Evolutionary conservation across 345 rosid species (phyloP).

Genomic region (Syzygium grande): DNA sequence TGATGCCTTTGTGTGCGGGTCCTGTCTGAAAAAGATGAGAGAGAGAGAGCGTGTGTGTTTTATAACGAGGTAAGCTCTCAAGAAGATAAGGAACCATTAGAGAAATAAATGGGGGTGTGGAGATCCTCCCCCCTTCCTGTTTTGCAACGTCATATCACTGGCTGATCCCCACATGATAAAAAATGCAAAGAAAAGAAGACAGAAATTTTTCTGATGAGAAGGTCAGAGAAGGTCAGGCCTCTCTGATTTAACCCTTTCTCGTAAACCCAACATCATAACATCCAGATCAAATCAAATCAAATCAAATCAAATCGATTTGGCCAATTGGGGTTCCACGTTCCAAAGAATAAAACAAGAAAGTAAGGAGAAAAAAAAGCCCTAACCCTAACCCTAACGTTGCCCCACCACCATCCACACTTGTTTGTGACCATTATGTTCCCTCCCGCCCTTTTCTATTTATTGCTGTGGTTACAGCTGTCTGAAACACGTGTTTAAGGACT

Average conservation of each 20-base stretch:
- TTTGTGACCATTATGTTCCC: background rate
- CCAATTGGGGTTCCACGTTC: background rate
- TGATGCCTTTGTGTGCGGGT: conserved; percentile 19
- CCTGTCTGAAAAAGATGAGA: conserved; percentile 12
- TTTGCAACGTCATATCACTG: conserved; percentile 23
- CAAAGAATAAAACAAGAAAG: background rate
- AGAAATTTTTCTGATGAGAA: background rate
- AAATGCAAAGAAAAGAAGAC: background rate
- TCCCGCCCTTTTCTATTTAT: background rate
- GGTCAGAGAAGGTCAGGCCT: background rate
- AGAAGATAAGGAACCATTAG: background rate
- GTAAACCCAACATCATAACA: conserved; percentile 9
- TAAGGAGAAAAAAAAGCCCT: background rate
- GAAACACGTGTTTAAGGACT: background rate
- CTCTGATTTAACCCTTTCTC: conserved; percentile 30
- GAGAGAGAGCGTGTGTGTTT: background rate
- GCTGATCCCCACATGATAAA: background rate
- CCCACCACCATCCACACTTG: background rate
- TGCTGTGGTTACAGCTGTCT: background rate
- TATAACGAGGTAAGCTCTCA: background rate
- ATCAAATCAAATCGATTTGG: background rate
- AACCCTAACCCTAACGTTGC: background rate
- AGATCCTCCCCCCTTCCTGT: background rate
- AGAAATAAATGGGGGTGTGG: background rate
- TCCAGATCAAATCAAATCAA: background rate